Base-by-base conservation (phyloP, 2,329 filamentous ascomycete species). In the Claviceps arundinis region DNA sequence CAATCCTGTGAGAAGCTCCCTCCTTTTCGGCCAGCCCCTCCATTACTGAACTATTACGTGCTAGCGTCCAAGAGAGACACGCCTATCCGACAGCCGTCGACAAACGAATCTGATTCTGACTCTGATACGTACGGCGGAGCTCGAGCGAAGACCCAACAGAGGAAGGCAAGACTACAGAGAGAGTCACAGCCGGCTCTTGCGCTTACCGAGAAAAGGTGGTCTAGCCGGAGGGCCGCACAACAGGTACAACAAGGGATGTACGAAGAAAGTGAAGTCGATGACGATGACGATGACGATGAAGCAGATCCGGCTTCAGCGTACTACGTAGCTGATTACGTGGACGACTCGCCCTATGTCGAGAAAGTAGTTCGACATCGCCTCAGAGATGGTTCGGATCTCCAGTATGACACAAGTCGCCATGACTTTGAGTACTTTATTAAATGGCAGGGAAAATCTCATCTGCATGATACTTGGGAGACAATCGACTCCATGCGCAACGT, bases 351-450 rank as follows among this genome's bases (percentile, higher is more conserved):
- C 17, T 89, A 89, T 59, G 89, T 98, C 58, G 93, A 98, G 65
- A 82, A 87, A 57, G 85, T 98, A 50, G 80, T 98, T 51, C 87
- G 94, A 57, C 90, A 97, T 67, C 82, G 86, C 48, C 72, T 87
- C 40, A 87, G 82, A 65, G 84, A 88, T 37, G 87, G 77, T 16
- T 69, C 78, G 47, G 80, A 79, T 56, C 66, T 81, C 53, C 69
- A 75, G 14, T 72, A 73, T 52, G 82, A 87, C 47, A 65, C 75
- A 2, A 74, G 68, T 24, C 75, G 77, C 59, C 80, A 89, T 50
- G 87, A 96, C 63, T 96, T 93, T 60, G 89, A 97, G 62, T 98
- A 76, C 60, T 80, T 84, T 68, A 89, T 98, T 68, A 98, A 98
- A 72, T 98, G 94, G 93, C 88, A 96, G 68, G 88, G 85, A 58